Evolutionary conservation across 2,329 filamentous ascomycete species (phyloP).

Genomic region (Aspergillus chevalieri): DNA sequence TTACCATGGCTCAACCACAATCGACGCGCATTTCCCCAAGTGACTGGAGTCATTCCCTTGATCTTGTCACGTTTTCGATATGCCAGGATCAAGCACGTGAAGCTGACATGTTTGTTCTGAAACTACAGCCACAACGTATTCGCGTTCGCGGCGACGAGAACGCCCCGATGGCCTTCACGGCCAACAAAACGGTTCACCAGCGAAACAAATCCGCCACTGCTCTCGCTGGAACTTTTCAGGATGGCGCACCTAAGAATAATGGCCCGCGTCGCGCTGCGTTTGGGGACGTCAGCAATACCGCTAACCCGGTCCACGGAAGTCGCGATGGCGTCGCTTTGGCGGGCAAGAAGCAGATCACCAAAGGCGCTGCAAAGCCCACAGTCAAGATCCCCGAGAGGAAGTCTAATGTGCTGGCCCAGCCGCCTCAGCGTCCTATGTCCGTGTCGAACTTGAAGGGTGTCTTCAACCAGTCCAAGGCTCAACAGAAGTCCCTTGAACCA

Average conservation of each 20-base stretch:
- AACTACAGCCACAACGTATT: conserved; percentile 61
- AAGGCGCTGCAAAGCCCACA: conserved; percentile 24
- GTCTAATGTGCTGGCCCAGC: conserved; percentile 46
- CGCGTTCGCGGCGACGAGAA: conserved; percentile 67
- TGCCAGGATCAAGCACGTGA: neutral
- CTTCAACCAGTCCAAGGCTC: conserved; percentile 14
- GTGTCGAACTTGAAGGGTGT: conserved; percentile 34
- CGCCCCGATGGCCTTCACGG: conserved; percentile 41
- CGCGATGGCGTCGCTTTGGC: conserved; percentile 54
- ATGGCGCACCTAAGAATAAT: conserved; percentile 54
- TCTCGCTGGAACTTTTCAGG: conserved; percentile 50
- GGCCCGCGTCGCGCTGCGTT: conserved; percentile 72
- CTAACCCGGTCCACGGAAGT: conserved; percentile 30
- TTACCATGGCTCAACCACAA: no score
- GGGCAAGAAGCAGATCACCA: conserved; percentile 39
- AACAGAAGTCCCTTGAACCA: conserved; percentile 25
- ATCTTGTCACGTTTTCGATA: neutral
- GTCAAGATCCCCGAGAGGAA: conserved; percentile 34
- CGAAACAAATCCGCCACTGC: conserved; percentile 72
- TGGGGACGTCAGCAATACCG: conserved; percentile 72
- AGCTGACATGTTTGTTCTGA: conserved; percentile 9
- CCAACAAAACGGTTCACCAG: conserved; percentile 63
- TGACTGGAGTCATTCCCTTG: neutral
- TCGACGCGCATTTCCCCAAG: no score
- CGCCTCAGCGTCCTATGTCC: conserved; percentile 56